Evolutionary conservation across 192 early-diverging fungal genomes (phyloP).

Genomic region (Glomus cerebriforme): DNA sequence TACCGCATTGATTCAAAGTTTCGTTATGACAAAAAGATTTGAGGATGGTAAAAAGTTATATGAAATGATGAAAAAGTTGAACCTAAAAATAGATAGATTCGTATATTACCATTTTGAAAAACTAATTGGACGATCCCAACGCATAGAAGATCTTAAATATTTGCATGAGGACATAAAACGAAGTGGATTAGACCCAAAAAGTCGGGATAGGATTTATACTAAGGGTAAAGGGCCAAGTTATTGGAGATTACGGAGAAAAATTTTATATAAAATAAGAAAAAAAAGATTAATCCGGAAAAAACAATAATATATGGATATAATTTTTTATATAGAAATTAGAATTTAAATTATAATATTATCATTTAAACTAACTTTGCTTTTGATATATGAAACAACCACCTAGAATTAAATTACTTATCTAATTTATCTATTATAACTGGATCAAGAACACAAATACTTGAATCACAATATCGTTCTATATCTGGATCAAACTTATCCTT

Average conservation of each 20-base stretch:
- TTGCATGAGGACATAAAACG: slow-evolving; percentile 8
- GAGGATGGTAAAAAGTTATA: slow-evolving; percentile 5
- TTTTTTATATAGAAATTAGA: no score
- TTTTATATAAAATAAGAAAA: neutral
- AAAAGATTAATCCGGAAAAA: neutral
- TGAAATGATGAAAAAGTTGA: slow-evolving; percentile 11
- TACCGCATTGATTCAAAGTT: slow-evolving; percentile 16
- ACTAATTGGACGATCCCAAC: neutral
- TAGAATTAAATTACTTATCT: no score
- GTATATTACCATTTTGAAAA: slow-evolving; percentile 6
- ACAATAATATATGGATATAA: no score
- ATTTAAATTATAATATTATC: no score
- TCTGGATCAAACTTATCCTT: slow-evolving; percentile 29
- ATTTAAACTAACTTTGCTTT: no score
- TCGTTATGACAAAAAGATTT: neutral
- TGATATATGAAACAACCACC: no score
- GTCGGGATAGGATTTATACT: neutral
- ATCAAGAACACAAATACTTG: slow-evolving; percentile 25
- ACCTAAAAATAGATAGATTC: slow-evolving; percentile 4
- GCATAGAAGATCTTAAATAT: neutral
- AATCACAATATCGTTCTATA: slow-evolving; percentile 29
- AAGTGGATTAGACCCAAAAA: neutral
- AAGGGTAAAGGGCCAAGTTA: slow-evolving; percentile 6
- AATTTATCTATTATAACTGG: neutral
- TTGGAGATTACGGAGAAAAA: slow-evolving; percentile 1